Evolutionary conservation across 2,329 filamentous ascomycete genomes (phyloP).

Genomic region (Cercospora sp.): DNA sequence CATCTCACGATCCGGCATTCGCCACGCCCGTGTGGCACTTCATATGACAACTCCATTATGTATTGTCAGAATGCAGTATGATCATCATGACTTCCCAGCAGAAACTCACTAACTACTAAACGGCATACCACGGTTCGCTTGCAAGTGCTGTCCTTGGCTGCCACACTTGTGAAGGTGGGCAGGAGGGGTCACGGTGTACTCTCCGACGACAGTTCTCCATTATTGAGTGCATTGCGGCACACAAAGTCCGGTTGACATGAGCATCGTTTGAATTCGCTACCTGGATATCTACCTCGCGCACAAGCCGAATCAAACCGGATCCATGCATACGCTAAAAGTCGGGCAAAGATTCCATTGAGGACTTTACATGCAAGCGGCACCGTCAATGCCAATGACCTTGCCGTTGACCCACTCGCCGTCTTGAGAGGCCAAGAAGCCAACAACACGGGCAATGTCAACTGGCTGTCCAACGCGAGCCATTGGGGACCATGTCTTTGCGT

Average conservation of each 20-base stretch:
- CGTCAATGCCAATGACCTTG: constrained; percentile 54
- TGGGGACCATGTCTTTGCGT: constrained; percentile 64
- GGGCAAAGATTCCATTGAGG: neutral
- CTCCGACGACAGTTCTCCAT: neutral
- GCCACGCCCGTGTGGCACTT: neutral
- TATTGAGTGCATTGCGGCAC: neutral
- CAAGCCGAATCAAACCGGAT: neutral
- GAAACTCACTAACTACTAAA: neutral
- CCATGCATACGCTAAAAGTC: neutral
- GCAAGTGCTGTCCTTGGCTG: neutral
- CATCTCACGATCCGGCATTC: neutral
- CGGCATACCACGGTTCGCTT: constrained; percentile 4
- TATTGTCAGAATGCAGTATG: neutral
- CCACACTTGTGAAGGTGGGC: neutral
- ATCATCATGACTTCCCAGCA: constrained; percentile 6
- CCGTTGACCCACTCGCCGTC: constrained; percentile 59
- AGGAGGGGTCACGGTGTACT: neutral
- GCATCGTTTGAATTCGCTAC: neutral
- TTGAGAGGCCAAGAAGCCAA: constrained; percentile 61
- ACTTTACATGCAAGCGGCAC: constrained; percentile 45
- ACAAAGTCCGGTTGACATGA: neutral
- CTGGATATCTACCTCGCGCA: neutral
- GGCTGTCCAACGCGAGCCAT: constrained; percentile 66
- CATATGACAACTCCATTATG: neutral
- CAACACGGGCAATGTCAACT: constrained; percentile 67